Conservation (phyloP, 83 land plant genomes). For the Picea engelmannii region DNA sequence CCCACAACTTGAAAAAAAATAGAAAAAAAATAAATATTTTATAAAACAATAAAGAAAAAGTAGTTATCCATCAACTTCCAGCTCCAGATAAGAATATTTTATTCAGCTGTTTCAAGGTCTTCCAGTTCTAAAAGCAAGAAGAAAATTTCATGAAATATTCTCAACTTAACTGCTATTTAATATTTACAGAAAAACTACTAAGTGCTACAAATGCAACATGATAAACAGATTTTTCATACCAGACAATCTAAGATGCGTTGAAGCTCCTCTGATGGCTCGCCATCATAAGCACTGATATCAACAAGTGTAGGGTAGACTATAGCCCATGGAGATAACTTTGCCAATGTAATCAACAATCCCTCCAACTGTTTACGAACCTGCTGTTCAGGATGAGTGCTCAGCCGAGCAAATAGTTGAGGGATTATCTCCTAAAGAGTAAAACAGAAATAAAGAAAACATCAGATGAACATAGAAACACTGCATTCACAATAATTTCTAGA, state of each 20-base stretch:
- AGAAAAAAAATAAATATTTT: too few relatives aligned
- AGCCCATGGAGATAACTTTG: conserved; percentile 90
- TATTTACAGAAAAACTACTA: neutral
- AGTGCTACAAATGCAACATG: neutral
- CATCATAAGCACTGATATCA: conserved; percentile 76
- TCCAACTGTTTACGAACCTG: conserved; percentile 83
- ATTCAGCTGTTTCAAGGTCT: too few relatives aligned
- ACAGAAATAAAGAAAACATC: neutral
- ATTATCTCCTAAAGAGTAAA: conserved; percentile 65
- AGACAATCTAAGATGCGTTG: conserved; percentile 71
- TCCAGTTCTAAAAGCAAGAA: too few relatives aligned
- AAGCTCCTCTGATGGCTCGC: conserved; percentile 85
- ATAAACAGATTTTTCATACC: conserved; percentile 46
- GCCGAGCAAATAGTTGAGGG: conserved; percentile 94
- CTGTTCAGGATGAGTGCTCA: conserved; percentile 89
- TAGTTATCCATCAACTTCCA: too few relatives aligned
- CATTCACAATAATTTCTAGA: neutral
- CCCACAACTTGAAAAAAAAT: too few relatives aligned
- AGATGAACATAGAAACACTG: neutral
- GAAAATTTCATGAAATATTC: too few relatives aligned
- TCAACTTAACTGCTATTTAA: neutral
- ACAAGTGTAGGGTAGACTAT: conserved; percentile 94
- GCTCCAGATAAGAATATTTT: too few relatives aligned
- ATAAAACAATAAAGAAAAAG: too few relatives aligned
- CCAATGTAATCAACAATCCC: conserved; percentile 70